Evolutionary conservation across 75 land plant species (phyloP), one percentile per base, ranked within the genome.

Genomic region (Larix kaempferi): DNA sequence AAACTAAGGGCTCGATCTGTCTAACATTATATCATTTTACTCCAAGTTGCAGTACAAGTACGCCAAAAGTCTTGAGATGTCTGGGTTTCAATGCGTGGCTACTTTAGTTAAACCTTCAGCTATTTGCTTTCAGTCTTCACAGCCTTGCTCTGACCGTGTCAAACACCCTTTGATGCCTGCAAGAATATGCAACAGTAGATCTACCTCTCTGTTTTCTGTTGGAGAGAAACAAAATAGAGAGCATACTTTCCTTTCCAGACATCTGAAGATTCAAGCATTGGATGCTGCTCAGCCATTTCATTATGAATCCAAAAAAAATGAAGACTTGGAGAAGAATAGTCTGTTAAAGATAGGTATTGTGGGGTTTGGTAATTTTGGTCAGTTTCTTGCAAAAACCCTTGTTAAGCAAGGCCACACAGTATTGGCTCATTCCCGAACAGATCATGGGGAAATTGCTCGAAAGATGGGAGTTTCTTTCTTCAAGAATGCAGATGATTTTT

Each of bases 341-440:
- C 84, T 74, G 60, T 80, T 91, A 37, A 89, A 82, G 82, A 78
- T 91, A 64, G 91, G 86, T n/a, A 83, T 93, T n/a, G 81, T 93
- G 15, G 95, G 95, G 2, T 93, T 93, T 61, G 95, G 92, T 8
- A 93, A 90, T 80, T 93, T 86, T 76, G 92, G 92, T 4, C 91
- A 90, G 74, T 93, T 93, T 76, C 82, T 90, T 4, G 89, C 95
- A 56, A 79, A 85, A 65, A 78, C 82, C 56, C 56, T 93, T 2
- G 59, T 75, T 52, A 55, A 79, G 22, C 91, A 93, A 27, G 89
- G 90, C n/a, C 95, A 90, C 84, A 66, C 74, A 4, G 90, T 94
- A 16, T 67, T 89, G 52, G 96, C 91, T 25, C 27, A 85, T n/a
- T 94, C 96, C 13, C 57, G 93, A 14, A 59, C 92, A 1, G 88